phyloP scores from a whole-genome alignment of 1,284 basidiomycete species.

The Cutaneotrichosporon sp. region DNA sequence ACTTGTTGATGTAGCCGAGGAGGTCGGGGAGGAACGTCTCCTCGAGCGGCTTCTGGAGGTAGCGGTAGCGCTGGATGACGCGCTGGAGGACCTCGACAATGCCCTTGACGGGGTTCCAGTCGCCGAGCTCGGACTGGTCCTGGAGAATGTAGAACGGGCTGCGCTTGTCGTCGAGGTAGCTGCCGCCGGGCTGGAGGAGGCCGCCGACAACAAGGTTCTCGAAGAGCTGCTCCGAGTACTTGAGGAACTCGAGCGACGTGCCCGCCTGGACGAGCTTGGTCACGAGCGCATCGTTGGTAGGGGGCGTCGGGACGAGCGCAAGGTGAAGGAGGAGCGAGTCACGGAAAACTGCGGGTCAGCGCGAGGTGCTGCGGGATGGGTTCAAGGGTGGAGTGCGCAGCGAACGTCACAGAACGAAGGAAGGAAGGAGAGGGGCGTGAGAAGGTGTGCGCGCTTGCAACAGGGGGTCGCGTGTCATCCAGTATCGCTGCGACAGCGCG shows the following conservation, averaged over 20 bases:
- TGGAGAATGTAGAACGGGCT: slow-evolving; percentile 57
- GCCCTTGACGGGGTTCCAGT: slow-evolving; percentile 66
- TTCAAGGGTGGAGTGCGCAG: too few species aligned
- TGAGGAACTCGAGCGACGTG: slow-evolving; percentile 86
- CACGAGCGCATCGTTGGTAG: slow-evolving; percentile 61
- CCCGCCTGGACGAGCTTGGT: slow-evolving; percentile 84
- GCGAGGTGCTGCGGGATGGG: background rate
- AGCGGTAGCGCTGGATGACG: slow-evolving; percentile 97
- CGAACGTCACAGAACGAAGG: background rate
- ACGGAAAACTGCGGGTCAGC: slow-evolving; percentile 70
- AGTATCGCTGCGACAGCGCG: background rate
- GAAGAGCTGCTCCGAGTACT: slow-evolving; percentile 94
- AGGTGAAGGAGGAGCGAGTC: slow-evolving; percentile 93
- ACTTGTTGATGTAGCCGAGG: slow-evolving; percentile 83
- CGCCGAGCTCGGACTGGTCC: slow-evolving; percentile 28
- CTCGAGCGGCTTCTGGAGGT: slow-evolving; percentile 94
- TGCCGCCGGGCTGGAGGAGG: slow-evolving; percentile 91
- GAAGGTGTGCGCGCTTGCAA: background rate
- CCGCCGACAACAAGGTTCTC: slow-evolving; percentile 93
- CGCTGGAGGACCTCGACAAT: slow-evolving; percentile 92
- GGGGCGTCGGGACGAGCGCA: slow-evolving; percentile 75
- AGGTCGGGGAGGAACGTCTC: slow-evolving; percentile 77
- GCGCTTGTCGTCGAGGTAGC: slow-evolving; percentile 74
- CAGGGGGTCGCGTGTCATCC: background rate
- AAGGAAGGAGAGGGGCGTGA: too few species aligned